A percentile compares a stretch with the other conserved stretches of the same genome.
phyloP scores from a whole-genome alignment of 225 moss, liverwort and hornwort genomes.

The Pseudisothecium myosuroides region DNA sequence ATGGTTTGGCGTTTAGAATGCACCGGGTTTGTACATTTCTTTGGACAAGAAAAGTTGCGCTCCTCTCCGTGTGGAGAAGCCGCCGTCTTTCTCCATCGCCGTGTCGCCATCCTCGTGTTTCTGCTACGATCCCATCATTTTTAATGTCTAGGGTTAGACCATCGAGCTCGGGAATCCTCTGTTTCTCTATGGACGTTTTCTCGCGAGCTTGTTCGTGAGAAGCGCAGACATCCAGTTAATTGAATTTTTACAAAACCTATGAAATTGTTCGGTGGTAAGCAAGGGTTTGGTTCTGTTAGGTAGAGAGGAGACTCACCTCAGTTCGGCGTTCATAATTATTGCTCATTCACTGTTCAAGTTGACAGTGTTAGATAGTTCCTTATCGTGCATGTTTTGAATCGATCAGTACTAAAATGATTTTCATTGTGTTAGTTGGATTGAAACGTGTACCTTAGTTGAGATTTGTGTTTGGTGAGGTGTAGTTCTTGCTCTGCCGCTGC shows the following conservation, averaged over 20 bases:
- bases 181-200: not conserved
- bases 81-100: not conserved
- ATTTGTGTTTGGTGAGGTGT: not conserved
- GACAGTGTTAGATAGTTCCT: not conserved
- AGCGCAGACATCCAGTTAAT: not conserved
- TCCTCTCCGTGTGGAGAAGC: not conserved
- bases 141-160: constrained; percentile 1
- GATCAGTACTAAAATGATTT: not conserved
- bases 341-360: not conserved
- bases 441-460: not conserved
- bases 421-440: not conserved
- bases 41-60: not conserved
- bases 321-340: not conserved
- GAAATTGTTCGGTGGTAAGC: not conserved
- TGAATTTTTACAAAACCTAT: not conserved
- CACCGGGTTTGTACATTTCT: not conserved
- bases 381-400: not conserved
- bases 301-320: not conserved
- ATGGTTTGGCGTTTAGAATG: not conserved
- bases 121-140: not conserved
- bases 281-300: not conserved
- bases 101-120: not conserved
- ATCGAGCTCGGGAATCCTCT: not conserved
- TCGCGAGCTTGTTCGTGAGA: not conserved
- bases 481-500: not conserved